Evolutionary conservation across 2,329 filamentous ascomycete species (phyloP).

Genomic region (Thyridium curvatum): DNA sequence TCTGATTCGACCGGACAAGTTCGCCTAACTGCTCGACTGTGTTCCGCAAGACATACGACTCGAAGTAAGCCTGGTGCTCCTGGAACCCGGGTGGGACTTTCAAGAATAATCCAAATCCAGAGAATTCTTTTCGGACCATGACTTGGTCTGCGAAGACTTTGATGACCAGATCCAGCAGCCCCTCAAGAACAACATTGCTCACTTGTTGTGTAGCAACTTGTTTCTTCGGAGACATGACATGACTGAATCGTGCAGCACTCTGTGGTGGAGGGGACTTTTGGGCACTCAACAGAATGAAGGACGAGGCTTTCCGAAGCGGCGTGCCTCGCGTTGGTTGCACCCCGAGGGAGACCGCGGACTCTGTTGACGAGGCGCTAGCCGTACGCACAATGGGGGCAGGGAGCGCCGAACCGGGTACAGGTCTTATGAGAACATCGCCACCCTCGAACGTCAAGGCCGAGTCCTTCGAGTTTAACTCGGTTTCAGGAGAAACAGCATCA

Average conservation of each 20-base stretch:
- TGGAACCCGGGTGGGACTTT: conserved; percentile 90
- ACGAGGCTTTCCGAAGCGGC: conserved; percentile 73
- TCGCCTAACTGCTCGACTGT: conserved; percentile 66
- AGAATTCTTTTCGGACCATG: conserved; percentile 81
- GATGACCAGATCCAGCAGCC: conserved; percentile 70
- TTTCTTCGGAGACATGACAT: conserved; percentile 53
- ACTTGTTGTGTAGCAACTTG: conserved; percentile 43
- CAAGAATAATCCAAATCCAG: conserved; percentile 76
- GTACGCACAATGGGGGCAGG: conserved; percentile 69
- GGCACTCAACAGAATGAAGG: conserved; percentile 81
- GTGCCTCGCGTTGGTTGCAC: conserved; percentile 39
- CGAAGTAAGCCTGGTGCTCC: conserved; percentile 92
- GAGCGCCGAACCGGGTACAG: conserved; percentile 54
- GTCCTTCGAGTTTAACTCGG: conserved; percentile 79
- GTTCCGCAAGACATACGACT: conserved; percentile 78
- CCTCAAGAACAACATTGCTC: conserved; percentile 67
- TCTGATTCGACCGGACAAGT: conserved; percentile 64
- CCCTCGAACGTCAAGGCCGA: conserved; percentile 80
- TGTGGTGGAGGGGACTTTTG: conserved; percentile 53
- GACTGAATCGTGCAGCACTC: conserved; percentile 56
- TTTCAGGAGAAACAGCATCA: conserved; percentile 75
- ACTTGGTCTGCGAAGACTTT: conserved; percentile 82
- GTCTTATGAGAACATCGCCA: conserved; percentile 75
- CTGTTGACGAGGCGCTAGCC: conserved; percentile 48
- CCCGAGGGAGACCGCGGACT: conserved; percentile 27